Base-by-base conservation (phyloP, 768 basidiomycete species). In the Leccinum uliginosum region DNA sequence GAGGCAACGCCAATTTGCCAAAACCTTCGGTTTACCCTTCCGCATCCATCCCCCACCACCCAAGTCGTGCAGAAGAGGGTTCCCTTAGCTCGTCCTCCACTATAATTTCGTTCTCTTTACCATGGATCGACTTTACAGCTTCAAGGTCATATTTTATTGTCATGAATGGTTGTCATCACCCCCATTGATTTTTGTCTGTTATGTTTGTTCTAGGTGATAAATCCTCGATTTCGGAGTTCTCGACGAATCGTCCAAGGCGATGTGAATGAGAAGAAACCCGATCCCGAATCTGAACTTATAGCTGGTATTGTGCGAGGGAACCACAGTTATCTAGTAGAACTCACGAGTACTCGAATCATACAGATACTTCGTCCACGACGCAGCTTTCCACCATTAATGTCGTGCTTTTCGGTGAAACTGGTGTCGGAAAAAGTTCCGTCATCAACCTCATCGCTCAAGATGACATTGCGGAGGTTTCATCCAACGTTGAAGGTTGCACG, bases 401-500 rank as follows among this genome's bases (percentile, higher is more conserved):
- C 40, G 62, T 79, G 3, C 55, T 80, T 19, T 78, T 78, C 43
- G 78, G 78, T 5, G 75, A 76, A 57, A 67, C 73, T 1, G 75
- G 78, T 19, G 58, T 69, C n/a, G 71, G 70, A 6, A 71, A 73
- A 51, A 70, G 69, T 45, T 64, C 67, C 1, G 65, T 71, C 26
- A 62, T 71, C 54, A 71, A 73, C 32, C 67, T 71, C 21, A 69
- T 73, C 53, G 69, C 70, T 10, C 67, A 52, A 12, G 10, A 21
- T 23, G 11, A 56, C 2, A 17, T 71, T 15, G 69, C 70, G 26
- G 26, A 51, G 24, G 69, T 71, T 19, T 71, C 70, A 38, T 62
- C 59, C 8, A 61, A 67, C 8, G 68, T 73, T 1, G 52, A 61
- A 0, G 74, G 75, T 1, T 75, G 70, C 56, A 79, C 79, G 1